A percentile compares a stretch with the other conserved stretches of the same genome.
Conservation (phyloP, 192 early-diverging fungal species). For the Linnemannia hyalina region DNA sequence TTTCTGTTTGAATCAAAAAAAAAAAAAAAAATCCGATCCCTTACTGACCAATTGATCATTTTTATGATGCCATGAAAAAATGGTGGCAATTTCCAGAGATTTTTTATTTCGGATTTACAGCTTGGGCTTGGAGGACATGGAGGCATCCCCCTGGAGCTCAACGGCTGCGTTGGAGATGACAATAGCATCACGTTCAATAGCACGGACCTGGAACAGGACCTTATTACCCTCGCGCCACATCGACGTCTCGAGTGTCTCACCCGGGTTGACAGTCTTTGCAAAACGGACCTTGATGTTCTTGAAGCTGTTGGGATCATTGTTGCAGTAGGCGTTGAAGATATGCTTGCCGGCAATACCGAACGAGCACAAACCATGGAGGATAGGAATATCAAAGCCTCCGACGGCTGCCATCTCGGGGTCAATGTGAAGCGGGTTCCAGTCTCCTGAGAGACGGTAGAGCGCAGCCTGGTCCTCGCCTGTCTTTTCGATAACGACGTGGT, state of each 20-base stretch:
- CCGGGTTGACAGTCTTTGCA: conserved; percentile 88
- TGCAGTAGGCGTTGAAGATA: conserved; percentile 78
- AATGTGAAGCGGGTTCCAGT: conserved; percentile 96
- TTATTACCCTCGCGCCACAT: conserved; percentile 92
- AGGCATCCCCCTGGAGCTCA: conserved; percentile 68
- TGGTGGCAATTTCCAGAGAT: not conserved
- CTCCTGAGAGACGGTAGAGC: conserved; percentile 92
- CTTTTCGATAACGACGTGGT: conserved; percentile 83
- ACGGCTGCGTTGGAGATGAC: conserved; percentile 92
- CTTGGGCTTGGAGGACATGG: conserved; percentile 59
- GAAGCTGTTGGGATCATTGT: conserved; percentile 70
- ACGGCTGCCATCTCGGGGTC: conserved; percentile 91
- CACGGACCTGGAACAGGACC: conserved; percentile 91
- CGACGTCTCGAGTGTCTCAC: conserved; percentile 96
- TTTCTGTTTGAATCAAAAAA: too few relatives aligned
- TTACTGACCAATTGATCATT: too few relatives aligned
- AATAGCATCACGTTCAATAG: conserved; percentile 91
- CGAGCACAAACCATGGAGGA: conserved; percentile 94
- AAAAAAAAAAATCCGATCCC: too few relatives aligned
- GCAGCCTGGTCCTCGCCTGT: conserved; percentile 91
- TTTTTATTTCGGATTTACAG: conserved; percentile 58
- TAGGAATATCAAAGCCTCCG: conserved; percentile 94
- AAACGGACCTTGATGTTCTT: conserved; percentile 91
- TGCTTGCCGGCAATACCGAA: conserved; percentile 92
- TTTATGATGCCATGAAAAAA: too few relatives aligned